phyloP scores from a whole-genome alignment of 495 filamentous ascomycete genomes.

The Cercophora newfieldiana region DNA sequence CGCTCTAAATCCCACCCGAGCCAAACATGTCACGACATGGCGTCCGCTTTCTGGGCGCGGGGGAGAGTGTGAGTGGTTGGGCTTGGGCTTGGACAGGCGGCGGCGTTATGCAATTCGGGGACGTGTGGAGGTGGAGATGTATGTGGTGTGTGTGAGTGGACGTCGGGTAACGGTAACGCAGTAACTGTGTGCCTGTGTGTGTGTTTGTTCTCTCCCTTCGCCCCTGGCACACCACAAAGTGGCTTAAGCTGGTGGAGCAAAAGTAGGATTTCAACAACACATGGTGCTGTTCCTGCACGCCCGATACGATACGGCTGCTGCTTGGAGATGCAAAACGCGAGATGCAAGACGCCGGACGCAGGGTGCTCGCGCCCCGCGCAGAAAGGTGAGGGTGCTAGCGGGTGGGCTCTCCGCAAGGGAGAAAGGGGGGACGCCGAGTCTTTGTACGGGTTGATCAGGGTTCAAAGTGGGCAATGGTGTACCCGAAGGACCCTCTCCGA shows the following conservation, averaged over 20 bases:
- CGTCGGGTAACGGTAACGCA: slow-evolving; percentile 9
- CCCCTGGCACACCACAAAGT: neutral
- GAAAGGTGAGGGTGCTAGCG: neutral
- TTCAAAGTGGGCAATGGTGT: neutral
- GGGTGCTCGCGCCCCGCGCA: neutral
- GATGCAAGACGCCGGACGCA: neutral
- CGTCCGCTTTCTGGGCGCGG: neutral
- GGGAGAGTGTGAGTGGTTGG: neutral
- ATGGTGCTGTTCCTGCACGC: neutral
- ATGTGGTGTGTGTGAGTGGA: neutral
- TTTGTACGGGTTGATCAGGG: neutral
- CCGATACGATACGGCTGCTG: neutral
- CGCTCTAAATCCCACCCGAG: slow-evolving; percentile 6
- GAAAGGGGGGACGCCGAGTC: slow-evolving; percentile 4
- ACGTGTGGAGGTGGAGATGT: neutral
- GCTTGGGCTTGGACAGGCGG: neutral
- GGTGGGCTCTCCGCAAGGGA: neutral
- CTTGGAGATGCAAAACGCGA: neutral
- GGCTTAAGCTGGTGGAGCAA: neutral
- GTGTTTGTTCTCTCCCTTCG: neutral
- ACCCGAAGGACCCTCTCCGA: neutral
- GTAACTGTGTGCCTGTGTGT: neutral
- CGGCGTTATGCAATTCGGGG: slow-evolving; percentile 4
- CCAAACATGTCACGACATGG: slow-evolving; percentile 5
- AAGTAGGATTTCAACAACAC: neutral